A percentile compares a stretch with the other conserved stretches of the same genome.
phyloP scores from a whole-genome alignment of 2,329 filamentous ascomycete species.

The Verticillium alfalfae region DNA sequence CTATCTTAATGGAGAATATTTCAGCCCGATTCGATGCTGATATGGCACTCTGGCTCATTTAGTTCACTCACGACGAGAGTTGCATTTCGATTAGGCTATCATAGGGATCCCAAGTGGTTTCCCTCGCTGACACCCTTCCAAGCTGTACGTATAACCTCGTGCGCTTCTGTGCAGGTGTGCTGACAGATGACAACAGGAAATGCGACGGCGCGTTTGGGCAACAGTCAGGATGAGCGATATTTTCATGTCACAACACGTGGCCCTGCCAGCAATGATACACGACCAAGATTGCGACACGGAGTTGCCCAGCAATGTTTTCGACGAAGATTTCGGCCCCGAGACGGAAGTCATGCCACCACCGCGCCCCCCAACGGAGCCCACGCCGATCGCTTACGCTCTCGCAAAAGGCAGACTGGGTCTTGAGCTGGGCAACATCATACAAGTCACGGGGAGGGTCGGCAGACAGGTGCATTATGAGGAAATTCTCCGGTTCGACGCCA shows the following conservation, averaged over 20 bases:
- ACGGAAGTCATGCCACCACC: conserved; percentile 63
- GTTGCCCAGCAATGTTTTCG: conserved; percentile 71
- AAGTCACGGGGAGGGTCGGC: conserved; percentile 53
- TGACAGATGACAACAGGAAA: conserved; percentile 46
- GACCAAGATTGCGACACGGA: conserved; percentile 70
- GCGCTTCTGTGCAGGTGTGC: neutral
- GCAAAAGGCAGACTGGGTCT: conserved; percentile 63
- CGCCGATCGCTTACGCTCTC: conserved; percentile 75
- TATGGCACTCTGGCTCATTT: conserved; percentile 58
- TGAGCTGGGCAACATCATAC: conserved; percentile 67
- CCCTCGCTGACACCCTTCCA: conserved; percentile 66
- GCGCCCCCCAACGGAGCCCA: conserved; percentile 63
- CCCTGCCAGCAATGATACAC: conserved; percentile 64
- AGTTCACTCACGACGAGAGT: conserved; percentile 48
- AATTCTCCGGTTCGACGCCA: conserved; percentile 55
- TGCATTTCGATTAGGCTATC: conserved; percentile 68
- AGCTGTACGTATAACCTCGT: conserved; percentile 40
- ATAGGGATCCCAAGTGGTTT: conserved; percentile 72
- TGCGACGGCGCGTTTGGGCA: conserved; percentile 63
- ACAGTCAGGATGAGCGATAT: conserved; percentile 69
- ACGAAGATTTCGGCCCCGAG: conserved; percentile 70
- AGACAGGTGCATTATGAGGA: conserved; percentile 58
- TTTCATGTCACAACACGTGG: conserved; percentile 70
- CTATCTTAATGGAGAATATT: conserved; percentile 70
- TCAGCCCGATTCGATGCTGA: conserved; percentile 70